Percentiles rank a stretch among this genome's conserved stretches.
Conservation (phyloP, 2,329 filamentous ascomycete genomes). For the Phialophora verrucosa region DNA sequence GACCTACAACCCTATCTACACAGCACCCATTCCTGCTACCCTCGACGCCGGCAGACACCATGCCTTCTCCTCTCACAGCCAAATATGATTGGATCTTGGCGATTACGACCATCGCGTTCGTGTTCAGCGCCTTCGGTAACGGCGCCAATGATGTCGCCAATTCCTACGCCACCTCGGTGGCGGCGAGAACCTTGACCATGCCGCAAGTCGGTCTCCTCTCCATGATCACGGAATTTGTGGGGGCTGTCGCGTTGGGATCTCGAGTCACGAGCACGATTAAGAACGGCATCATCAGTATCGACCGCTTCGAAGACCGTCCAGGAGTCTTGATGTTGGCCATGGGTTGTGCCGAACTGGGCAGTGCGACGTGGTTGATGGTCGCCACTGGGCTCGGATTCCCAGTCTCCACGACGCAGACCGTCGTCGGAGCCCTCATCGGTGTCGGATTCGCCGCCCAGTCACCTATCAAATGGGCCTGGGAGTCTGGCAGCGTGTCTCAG, state of each 20-base stretch:
- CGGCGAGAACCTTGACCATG: constrained; percentile 59
- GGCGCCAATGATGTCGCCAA: constrained; percentile 61
- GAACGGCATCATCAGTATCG: constrained; percentile 51
- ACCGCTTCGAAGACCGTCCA: constrained; percentile 46
- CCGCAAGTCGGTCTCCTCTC: constrained; percentile 58
- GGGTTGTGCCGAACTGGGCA: constrained; percentile 47
- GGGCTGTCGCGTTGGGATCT: constrained; percentile 59
- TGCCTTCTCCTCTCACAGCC: constrained; percentile 25
- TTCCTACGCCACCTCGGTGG: constrained; percentile 60
- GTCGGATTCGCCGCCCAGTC: constrained; percentile 44
- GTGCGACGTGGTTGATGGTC: constrained; percentile 47
- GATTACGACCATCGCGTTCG: constrained; percentile 48
- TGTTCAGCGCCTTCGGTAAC: constrained; percentile 47
- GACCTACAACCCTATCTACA: not conserved
- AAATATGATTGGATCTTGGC: constrained; percentile 51
- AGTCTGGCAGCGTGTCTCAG: constrained; percentile 53
- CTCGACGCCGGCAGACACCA: not conserved
- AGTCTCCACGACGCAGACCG: constrained; percentile 51
- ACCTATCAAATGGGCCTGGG: constrained; percentile 52
- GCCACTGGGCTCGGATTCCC: constrained; percentile 48
- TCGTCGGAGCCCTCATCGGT: constrained; percentile 48
- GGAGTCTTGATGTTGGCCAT: constrained; percentile 50
- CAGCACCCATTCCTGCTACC: not conserved
- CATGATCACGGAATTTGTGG: constrained; percentile 58
- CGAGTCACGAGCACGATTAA: constrained; percentile 54